Evolutionary conservation across 2,329 filamentous ascomycete species (phyloP).

Genomic region (Alternaria atra): DNA sequence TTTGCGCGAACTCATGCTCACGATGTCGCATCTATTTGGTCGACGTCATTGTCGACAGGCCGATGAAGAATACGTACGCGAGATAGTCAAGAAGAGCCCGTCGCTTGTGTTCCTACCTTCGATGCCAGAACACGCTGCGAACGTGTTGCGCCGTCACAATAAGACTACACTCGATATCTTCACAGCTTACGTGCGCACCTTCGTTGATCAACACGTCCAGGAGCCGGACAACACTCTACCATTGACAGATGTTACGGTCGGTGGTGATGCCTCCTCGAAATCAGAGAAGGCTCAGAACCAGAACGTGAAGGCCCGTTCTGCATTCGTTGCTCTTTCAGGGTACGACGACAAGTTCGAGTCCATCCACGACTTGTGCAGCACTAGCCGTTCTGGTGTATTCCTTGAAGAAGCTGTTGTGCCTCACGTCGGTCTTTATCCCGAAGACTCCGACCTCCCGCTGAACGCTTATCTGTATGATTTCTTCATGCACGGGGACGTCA

Average conservation of each 20-base stretch:
- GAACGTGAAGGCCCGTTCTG: slow-evolving; percentile 66
- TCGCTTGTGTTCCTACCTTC: slow-evolving; percentile 72
- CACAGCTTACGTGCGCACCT: slow-evolving; percentile 73
- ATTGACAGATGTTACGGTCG: slow-evolving; percentile 63
- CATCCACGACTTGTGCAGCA: slow-evolving; percentile 73
- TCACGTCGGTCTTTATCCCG: slow-evolving; percentile 68
- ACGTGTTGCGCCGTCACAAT: slow-evolving; percentile 70
- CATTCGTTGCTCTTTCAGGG: slow-evolving; percentile 77
- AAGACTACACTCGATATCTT: slow-evolving; percentile 71
- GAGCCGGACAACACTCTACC: slow-evolving; percentile 66
- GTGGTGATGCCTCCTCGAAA: slow-evolving; percentile 41
- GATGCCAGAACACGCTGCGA: slow-evolving; percentile 66
- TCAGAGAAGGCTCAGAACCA: slow-evolving; percentile 14
- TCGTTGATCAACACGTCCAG: slow-evolving; percentile 69
- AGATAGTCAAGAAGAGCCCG: slow-evolving; percentile 64
- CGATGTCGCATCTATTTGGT: slow-evolving; percentile 75
- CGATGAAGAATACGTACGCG: slow-evolving; percentile 58
- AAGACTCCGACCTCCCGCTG: slow-evolving; percentile 63
- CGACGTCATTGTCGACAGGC: slow-evolving; percentile 63
- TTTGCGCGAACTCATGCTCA: slow-evolving; percentile 69
- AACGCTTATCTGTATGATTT: slow-evolving; percentile 80
- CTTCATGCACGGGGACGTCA: slow-evolving; percentile 74
- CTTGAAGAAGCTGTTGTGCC: slow-evolving; percentile 78
- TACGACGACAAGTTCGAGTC: slow-evolving; percentile 69
- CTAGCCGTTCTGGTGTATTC: slow-evolving; percentile 73